Conservation (phyloP, 1,139 yeast species). For the Kodamaea arcana region DNA sequence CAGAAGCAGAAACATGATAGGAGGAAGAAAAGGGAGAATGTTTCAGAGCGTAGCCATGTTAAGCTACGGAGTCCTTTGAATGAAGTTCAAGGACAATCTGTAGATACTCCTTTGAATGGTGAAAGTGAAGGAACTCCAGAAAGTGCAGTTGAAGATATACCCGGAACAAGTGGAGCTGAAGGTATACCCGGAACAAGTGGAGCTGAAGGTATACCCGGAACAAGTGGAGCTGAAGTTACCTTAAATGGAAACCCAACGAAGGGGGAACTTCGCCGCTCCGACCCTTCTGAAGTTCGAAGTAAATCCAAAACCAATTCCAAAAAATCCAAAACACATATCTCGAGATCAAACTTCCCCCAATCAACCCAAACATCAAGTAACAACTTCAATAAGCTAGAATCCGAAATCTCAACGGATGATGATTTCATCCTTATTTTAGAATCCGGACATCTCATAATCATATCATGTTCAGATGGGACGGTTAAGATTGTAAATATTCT, state of each 20-base stretch:
- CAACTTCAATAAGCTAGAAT: slow-evolving; percentile 5
- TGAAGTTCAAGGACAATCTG: slow-evolving; percentile 6
- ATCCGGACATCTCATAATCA: slow-evolving; percentile 44
- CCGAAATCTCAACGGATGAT: slow-evolving; percentile 11
- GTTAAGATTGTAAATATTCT: slow-evolving; percentile 24
- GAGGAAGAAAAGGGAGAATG: slow-evolving; percentile 13
- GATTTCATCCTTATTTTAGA: slow-evolving; percentile 35
- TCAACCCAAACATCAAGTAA: background rate
- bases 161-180: background rate
- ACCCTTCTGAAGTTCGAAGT: background rate
- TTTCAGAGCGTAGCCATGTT: no score
- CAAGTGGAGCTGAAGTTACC: background rate
- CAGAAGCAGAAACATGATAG: slow-evolving; percentile 21
- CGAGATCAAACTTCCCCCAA: background rate
- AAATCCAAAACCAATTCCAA: background rate
- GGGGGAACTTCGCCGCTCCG: background rate
- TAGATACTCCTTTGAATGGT: no score
- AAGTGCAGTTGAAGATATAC: background rate
- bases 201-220: background rate
- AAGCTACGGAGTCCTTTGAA: no score
- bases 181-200: background rate
- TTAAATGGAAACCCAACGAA: no score
- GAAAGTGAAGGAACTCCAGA: background rate
- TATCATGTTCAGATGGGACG: slow-evolving; percentile 48
- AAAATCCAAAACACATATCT: background rate